Base-by-base conservation (phyloP, 1,139 yeast genomes). In the Saccharomyces hybrid region DNA sequence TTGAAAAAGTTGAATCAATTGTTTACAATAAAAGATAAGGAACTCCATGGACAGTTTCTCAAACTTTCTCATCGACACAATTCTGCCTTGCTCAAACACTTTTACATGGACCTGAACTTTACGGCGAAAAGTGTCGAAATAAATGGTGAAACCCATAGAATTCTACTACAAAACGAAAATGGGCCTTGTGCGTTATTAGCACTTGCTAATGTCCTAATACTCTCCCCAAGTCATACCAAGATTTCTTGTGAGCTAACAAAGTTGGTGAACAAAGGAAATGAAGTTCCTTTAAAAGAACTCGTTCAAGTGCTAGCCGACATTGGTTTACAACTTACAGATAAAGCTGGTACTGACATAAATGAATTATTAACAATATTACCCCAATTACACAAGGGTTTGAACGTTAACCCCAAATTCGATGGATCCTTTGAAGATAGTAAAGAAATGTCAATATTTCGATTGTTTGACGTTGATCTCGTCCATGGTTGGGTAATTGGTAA, bases 141-240 rank as follows among this genome's bases (percentile, higher is more conserved):
- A 52, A 55, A 65, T 23, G 71, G 70, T 3, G 52, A 49, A 56
- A 74, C 81, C 20, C 48, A 50, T 26, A 82, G 80, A 13, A 80
- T 89, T 31, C 71, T 90, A 7, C 71, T 88, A 23, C 97, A 90
- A 70, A 88, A 88, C 59, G 76, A 71, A 52, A 90, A 90, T 64
- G 97, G 97, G 0, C 97, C 97, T 0, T 90, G 97, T 66, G 95
- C 96, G 2, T 71, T 90, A 47, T 79, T 90, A 11, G 91, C 96
- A 0, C 72, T 90, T 49, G 78, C 84, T 51, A 90, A 90, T 67
- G 78, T 89, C 0, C 67, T 88, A 28, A 60, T 82, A 9, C 64
- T 82, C 25, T 70, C 78, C 7, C 70, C 75, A 46, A 79, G 77
- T 11, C 64, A 57, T 23, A 46, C 56, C 4, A 55, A 60, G 6